These are phyloP conservation scores for Colletotrichum salicis DNA, from an alignment of 2,329 filamentous ascomycete species.

Conservation along the genomic window DNA sequence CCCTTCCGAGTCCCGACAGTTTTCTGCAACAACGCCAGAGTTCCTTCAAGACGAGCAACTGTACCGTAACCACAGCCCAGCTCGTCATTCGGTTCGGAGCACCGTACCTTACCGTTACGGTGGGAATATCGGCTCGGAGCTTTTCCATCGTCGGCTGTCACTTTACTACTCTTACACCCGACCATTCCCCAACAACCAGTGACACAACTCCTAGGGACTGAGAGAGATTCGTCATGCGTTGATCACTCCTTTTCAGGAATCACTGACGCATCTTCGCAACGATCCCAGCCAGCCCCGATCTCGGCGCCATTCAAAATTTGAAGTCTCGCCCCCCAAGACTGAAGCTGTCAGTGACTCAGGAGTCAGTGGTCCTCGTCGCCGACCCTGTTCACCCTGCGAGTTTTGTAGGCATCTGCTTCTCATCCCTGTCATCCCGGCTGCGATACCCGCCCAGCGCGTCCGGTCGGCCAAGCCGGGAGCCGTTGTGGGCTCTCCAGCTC, in stretches of 20 bases:
- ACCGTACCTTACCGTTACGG: background rate
- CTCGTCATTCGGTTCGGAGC: conserved; percentile 5
- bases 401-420: background rate
- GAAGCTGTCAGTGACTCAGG: background rate
- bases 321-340: background rate
- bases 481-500: conserved; percentile 17
- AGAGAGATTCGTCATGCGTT: background rate
- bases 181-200: background rate
- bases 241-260: conserved; percentile 1
- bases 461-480: conserved; percentile 24
- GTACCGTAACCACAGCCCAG: background rate
- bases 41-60: background rate
- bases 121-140: conserved; percentile 17
- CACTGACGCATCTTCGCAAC: background rate
- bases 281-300: conserved; percentile 6
- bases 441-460: conserved; percentile 4
- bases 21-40: background rate
- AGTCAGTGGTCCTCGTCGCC: background rate
- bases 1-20: background rate
- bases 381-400: background rate
- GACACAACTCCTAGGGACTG: background rate
- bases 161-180: background rate
- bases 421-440: conserved; percentile 7
- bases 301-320: conserved; percentile 7
- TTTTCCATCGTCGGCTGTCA: background rate